phyloP scores from a whole-genome alignment of 1,284 basidiomycete genomes.

The Lentinula novae-zelandiae region DNA sequence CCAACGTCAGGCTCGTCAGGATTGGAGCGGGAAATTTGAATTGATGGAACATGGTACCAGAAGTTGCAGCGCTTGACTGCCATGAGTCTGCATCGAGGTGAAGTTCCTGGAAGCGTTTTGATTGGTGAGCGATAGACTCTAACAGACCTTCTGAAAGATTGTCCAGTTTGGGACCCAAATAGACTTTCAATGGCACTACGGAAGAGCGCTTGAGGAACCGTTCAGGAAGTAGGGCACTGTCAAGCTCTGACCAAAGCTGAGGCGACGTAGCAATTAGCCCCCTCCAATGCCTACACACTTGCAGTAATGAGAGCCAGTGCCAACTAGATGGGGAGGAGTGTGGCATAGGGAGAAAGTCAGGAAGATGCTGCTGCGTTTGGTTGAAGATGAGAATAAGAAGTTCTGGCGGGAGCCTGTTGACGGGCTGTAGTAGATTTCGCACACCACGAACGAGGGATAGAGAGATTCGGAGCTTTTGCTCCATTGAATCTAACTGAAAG shows the following conservation, averaged over 20 bases:
- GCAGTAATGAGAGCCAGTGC: slow-evolving; percentile 14
- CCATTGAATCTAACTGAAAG: slow-evolving; percentile 14
- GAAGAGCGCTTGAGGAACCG: slow-evolving; percentile 14
- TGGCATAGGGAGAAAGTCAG: slow-evolving; percentile 13
- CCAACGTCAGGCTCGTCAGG: slow-evolving; percentile 7
- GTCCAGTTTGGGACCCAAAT: slow-evolving; percentile 5
- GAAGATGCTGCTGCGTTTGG: slow-evolving; percentile 6
- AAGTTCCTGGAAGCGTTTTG: slow-evolving; percentile 11
- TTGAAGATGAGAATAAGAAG: slow-evolving; percentile 15
- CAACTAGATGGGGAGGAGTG: background rate
- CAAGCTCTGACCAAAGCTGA: slow-evolving; percentile 13
- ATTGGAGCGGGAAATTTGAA: slow-evolving; percentile 4
- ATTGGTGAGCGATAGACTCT: background rate
- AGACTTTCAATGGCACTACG: slow-evolving; percentile 12
- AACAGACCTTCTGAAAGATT: background rate
- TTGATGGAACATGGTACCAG: background rate
- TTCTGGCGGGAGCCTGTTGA: slow-evolving; percentile 17
- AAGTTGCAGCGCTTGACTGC: background rate
- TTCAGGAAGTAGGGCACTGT: slow-evolving; percentile 8
- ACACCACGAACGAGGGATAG: slow-evolving; percentile 15
- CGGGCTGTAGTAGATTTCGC: slow-evolving; percentile 15
- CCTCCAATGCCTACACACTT: slow-evolving; percentile 19
- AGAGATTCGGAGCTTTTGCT: slow-evolving; percentile 13
- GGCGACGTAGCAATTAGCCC: slow-evolving; percentile 14
- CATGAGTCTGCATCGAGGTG: slow-evolving; percentile 8